Percentiles rank a stretch among this genome's conserved stretches.
Conservation (phyloP, 768 basidiomycete genomes). For the Trametes gibbosa region DNA sequence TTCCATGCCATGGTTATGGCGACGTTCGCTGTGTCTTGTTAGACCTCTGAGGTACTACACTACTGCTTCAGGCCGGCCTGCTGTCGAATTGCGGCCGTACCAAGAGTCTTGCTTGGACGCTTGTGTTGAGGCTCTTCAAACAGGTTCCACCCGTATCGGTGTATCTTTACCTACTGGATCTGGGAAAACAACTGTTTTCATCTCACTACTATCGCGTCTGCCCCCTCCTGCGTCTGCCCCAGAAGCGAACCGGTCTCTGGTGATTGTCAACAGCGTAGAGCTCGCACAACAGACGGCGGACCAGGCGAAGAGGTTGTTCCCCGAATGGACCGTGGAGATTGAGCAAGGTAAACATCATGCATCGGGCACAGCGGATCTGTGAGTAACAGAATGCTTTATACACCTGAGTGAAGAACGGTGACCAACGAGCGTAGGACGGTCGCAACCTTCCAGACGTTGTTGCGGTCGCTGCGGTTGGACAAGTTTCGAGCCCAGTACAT, state of each 20-base stretch:
- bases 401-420: neutral
- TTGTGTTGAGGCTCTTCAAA: conserved; percentile 66
- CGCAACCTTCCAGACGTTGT: conserved; percentile 85
- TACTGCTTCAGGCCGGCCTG: neutral
- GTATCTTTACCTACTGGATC: conserved; percentile 85
- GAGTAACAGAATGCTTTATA: conserved; percentile 29
- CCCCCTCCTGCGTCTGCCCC: conserved; percentile 40
- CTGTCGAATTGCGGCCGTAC: conserved; percentile 68
- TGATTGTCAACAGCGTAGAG: conserved; percentile 88
- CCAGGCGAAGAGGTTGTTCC: conserved; percentile 64
- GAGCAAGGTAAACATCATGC: conserved; percentile 87
- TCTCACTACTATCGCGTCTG: conserved; percentile 72
- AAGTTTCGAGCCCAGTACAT: conserved; percentile 71
- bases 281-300: conserved; percentile 83
- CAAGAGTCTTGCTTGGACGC: conserved; percentile 79
- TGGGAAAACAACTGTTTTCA: conserved; percentile 90
- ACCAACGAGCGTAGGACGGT: conserved; percentile 54
- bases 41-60: neutral
- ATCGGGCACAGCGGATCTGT: conserved; percentile 84
- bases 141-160: conserved; percentile 73
- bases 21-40: neutral
- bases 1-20: conserved; percentile 19
- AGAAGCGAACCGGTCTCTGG: conserved; percentile 57
- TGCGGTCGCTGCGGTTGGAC: conserved; percentile 55
- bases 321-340: conserved; percentile 81